Conservation (phyloP, 2,329 filamentous ascomycete species). For the Ramularia collo-cygni region DNA sequence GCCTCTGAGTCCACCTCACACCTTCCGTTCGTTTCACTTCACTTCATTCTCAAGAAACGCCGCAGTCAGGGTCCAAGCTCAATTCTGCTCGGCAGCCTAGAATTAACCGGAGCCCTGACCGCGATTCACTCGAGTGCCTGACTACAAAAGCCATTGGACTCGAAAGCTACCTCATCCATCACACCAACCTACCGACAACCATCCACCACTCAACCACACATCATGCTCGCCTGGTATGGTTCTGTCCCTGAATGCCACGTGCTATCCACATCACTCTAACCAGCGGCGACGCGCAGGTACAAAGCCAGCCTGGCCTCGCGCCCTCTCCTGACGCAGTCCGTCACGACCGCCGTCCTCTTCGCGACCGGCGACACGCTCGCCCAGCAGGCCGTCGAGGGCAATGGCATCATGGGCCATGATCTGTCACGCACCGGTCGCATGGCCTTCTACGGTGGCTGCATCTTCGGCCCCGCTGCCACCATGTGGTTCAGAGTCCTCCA, state of each 20-base stretch:
- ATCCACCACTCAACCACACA: constrained; percentile 15
- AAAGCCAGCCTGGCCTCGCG: constrained; percentile 71
- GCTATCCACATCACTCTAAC: background rate
- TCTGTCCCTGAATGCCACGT: background rate
- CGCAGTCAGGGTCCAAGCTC: too few relatives aligned
- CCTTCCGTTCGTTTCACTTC: background rate
- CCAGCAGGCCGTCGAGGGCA: constrained; percentile 83
- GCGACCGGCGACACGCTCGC: constrained; percentile 85
- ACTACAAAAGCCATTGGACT: too few relatives aligned
- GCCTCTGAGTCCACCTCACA: background rate
- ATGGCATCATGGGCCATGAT: constrained; percentile 64
- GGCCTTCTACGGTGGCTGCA: constrained; percentile 67
- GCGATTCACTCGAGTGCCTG: too few relatives aligned
- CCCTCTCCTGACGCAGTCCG: constrained; percentile 81
- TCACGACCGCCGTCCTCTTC: constrained; percentile 88
- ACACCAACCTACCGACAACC: background rate
- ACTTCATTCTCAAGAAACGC: background rate
- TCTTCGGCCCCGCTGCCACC: constrained; percentile 84
- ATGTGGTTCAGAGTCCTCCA: constrained; percentile 81
- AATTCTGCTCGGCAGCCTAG: too few relatives aligned
- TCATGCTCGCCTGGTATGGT: constrained; percentile 38
- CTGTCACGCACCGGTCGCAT: constrained; percentile 66
- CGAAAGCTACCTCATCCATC: background rate
- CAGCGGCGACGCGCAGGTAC: constrained; percentile 56
- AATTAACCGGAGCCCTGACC: too few relatives aligned